Percentiles rank a stretch among this genome's conserved stretches.
Evolutionary conservation across 73 alveolate genomes (phyloP).

Genomic region (Paramecium pentaurelia): DNA sequence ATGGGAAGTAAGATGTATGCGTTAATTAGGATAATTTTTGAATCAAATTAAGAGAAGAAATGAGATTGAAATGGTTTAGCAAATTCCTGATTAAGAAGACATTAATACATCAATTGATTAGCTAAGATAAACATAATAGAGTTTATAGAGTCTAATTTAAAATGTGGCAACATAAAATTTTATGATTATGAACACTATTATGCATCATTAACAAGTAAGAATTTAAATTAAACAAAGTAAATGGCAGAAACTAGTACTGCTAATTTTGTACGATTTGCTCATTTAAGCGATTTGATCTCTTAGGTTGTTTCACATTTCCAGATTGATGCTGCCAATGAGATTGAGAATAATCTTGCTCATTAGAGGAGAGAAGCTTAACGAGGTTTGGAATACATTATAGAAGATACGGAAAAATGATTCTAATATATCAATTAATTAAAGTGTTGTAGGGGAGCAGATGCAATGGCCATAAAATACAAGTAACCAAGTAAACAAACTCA

Average conservation of each 20-base stretch:
- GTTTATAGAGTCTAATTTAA: not conserved
- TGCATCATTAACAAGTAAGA: not conserved
- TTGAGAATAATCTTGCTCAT: not conserved
- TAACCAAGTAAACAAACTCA: not conserved
- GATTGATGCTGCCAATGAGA: not conserved
- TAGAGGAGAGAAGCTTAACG: not conserved
- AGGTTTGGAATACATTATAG: not conserved
- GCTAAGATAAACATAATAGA: not conserved
- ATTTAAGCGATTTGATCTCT: not conserved
- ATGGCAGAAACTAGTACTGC: not conserved
- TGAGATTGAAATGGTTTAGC: not conserved
- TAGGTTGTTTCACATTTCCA: not conserved
- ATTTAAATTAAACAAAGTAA: not conserved
- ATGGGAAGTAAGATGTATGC: not conserved
- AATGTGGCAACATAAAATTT: not conserved
- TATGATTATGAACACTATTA: not conserved
- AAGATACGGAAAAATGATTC: conserved; percentile 23
- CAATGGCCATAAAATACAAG: not conserved
- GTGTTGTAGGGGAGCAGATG: not conserved
- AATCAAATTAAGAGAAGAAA: conserved; percentile 6
- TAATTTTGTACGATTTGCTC: not conserved
- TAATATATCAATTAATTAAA: not conserved
- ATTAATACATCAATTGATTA: not conserved
- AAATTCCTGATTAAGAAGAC: not conserved
- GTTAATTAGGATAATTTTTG: not conserved